phyloP scores from a whole-genome alignment of 129 eudicot genomes.

The Pulicaria dysenterica region DNA sequence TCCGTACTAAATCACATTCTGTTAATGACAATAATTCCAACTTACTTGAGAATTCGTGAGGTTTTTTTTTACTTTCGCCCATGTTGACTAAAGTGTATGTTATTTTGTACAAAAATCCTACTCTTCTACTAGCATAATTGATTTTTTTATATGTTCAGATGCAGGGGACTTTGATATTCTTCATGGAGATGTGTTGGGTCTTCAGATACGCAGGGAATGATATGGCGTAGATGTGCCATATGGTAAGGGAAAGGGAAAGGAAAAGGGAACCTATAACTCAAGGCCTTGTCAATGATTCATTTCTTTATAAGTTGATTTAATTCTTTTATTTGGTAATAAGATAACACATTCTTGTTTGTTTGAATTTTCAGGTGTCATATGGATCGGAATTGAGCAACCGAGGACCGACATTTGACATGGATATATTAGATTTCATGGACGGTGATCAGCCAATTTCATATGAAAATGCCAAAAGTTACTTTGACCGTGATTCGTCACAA shows the following conservation, averaged over 20 bases:
- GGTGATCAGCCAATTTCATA: constrained; percentile 83
- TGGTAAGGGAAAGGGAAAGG: too few species aligned
- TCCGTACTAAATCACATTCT: constrained; percentile 82
- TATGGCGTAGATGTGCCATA: too few species aligned
- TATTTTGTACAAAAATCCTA: neutral
- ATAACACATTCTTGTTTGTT: neutral
- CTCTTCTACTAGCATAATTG: constrained; percentile 3
- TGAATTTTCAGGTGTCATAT: constrained; percentile 71
- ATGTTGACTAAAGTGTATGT: neutral
- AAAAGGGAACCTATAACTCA: too few species aligned
- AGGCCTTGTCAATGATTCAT: neutral
- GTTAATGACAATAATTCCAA: constrained; percentile 43
- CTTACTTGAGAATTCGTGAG: constrained; percentile 51
- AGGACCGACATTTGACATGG: constrained; percentile 99
- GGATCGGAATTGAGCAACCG: constrained; percentile 98
- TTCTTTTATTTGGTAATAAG: neutral
- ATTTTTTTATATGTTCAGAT: constrained; percentile 32
- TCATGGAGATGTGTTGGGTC: constrained; percentile 91
- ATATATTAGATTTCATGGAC: constrained; percentile 87
- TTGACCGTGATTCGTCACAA: constrained; percentile 93
- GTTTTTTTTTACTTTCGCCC: constrained; percentile 24
- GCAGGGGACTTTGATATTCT: constrained; percentile 83
- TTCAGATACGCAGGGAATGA: too few species aligned
- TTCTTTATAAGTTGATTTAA: neutral
- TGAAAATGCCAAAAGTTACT: constrained; percentile 75